Evolutionary conservation across 495 filamentous ascomycete species (phyloP).

Genomic region (Cercophora newfieldiana): DNA sequence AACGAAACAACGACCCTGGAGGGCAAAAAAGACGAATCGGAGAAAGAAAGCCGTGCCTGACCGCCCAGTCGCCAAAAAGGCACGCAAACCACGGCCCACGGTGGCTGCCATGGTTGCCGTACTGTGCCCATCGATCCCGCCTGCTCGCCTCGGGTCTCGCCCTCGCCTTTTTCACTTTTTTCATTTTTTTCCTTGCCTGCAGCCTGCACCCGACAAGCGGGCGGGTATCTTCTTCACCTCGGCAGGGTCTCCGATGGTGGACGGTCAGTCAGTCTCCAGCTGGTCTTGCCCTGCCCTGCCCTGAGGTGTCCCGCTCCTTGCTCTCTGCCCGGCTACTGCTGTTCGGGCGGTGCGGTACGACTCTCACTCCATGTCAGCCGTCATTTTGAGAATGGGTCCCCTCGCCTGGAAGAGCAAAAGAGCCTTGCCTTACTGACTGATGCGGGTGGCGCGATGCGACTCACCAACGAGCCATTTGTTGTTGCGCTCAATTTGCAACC

Average conservation of each 20-base stretch:
- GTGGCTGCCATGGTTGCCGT: background rate
- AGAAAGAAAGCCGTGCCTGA: background rate
- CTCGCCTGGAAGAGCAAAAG: background rate
- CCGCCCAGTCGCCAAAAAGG: background rate
- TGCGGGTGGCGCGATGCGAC: constrained; percentile 12
- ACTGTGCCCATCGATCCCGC: constrained; percentile 5
- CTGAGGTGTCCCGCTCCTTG: background rate
- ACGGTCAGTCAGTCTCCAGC: background rate
- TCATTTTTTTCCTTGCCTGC: background rate
- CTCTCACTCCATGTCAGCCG: background rate
- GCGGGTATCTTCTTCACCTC: no score
- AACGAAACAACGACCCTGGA: background rate
- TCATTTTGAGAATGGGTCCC: background rate
- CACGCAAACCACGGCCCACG: background rate
- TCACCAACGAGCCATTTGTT: constrained; percentile 27
- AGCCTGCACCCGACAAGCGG: background rate
- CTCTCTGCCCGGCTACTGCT: background rate
- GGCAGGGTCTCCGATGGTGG: no score
- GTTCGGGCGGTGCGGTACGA: constrained; percentile 3
- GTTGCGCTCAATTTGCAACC: constrained; percentile 11
- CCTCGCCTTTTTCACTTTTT: background rate
- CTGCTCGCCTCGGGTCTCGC: constrained; percentile 1
- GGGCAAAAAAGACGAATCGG: background rate
- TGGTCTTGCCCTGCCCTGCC: background rate
- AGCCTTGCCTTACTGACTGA: constrained; percentile 15